These are phyloP conservation scores for Phytophthora cryptogea DNA, from an alignment of 352 stramenopile genomes.

Conservation along the genomic window DNA sequence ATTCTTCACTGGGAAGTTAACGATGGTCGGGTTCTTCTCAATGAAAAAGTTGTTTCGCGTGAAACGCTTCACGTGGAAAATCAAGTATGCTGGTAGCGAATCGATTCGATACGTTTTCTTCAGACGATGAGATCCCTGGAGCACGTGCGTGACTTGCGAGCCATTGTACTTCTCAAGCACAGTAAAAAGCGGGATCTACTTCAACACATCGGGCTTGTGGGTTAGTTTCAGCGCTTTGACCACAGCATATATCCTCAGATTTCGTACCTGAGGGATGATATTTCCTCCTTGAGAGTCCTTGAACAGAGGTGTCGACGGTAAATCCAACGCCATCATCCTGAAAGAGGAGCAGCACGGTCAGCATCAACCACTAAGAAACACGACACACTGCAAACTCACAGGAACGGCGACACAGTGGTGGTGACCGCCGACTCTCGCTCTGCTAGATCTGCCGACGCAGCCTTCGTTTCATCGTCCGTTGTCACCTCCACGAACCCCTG, in stretches of 20 bases:
- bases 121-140: constrained; percentile 81
- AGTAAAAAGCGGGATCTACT: constrained; percentile 95
- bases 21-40: constrained; percentile 99
- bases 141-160: constrained; percentile 71
- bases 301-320: constrained; percentile 98
- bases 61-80: constrained; percentile 98
- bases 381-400: constrained; percentile 42
- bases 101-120: constrained; percentile 94
- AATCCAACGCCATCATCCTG: constrained; percentile 96
- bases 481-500: constrained; percentile 95
- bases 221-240: not conserved
- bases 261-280: constrained; percentile 93
- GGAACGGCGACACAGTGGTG: constrained; percentile 60
- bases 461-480: constrained; percentile 73
- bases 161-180: constrained; percentile 98
- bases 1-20: constrained; percentile 99
- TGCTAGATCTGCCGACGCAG: constrained; percentile 25
- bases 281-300: constrained; percentile 97
- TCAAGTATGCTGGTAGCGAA: constrained; percentile 94
- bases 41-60: constrained; percentile 97
- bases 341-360: constrained; percentile 17
- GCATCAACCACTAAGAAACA: not conserved
- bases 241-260: not conserved
- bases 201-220: not conserved
- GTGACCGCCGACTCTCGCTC: constrained; percentile 42